Base-by-base conservation (phyloP, 768 basidiomycete species). In the Kwoniella shandongensis region DNA sequence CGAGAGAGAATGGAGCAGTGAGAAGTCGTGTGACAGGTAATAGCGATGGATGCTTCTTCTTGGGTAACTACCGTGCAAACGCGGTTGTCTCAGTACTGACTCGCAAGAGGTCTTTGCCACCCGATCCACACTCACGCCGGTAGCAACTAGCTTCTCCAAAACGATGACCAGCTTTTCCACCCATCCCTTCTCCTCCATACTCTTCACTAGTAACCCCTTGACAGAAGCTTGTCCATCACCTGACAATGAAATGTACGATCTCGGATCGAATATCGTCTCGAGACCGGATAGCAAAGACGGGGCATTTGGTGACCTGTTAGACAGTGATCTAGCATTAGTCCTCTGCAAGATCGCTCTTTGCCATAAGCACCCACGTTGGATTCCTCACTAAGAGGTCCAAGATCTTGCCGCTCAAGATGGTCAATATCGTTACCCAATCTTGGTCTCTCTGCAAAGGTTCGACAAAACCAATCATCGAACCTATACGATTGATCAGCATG, bases 31-130 rank as follows among this genome's bases (percentile, higher is more conserved):
- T 71, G n/a, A 87, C 63, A 0, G 78, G 74, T 0, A 83, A 80
- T 0, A 88, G 75, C 23, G 70, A 65, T 0, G 83, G 79, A 2
- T 83, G 80, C 25, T 81, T 78, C 72, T 88, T 88, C 30, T 82
- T 78, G 38, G 84, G 81, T 0, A 81, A 39, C 71, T 69, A 51
- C 12, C 3, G 59, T 32, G 32, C 54, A 23, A 12, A 40, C 18
- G n/a, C n/a, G n/a, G n/a, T n/a, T n/a, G n/a, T n/a, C n/a, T n/a
- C n/a, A n/a, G n/a, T n/a, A n/a, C n/a, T n/a, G n/a, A n/a, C n/a
- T n/a, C n/a, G n/a, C n/a, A n/a, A n/a, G n/a, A n/a, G n/a, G 32
- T 39, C 36, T 48, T 44, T 50, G 53, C 39, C 25, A 23, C 25
- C 27, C 22, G 6, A 47, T 1, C 15, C 3, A 26, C 4, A 61